A percentile compares a stretch with the other conserved stretches of the same genome.
Evolutionary conservation across 2,329 filamentous ascomycete genomes (phyloP).

Genomic region (Drechslera avenae): DNA sequence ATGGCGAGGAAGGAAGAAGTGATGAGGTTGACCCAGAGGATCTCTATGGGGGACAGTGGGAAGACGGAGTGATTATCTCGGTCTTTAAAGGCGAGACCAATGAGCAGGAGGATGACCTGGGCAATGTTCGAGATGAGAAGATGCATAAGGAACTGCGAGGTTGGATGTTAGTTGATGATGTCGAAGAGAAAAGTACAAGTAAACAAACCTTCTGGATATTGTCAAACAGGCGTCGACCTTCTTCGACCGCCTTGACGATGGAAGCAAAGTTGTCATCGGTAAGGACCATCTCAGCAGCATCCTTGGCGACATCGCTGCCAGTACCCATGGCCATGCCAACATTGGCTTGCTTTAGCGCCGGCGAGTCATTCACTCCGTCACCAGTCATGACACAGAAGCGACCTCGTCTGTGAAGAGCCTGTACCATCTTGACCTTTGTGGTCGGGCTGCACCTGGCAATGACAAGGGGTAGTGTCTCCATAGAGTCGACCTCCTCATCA

Average conservation of each 20-base stretch:
- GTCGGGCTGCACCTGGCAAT: constrained; percentile 54
- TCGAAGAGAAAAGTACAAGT: not conserved
- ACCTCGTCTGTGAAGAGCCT: constrained; percentile 47
- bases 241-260: constrained; percentile 50
- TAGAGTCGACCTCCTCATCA: constrained; percentile 50
- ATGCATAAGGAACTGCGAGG: constrained; percentile 51
- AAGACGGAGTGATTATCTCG: constrained; percentile 51
- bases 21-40: constrained; percentile 56
- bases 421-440: constrained; percentile 56
- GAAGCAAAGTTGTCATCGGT: constrained; percentile 52
- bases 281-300: constrained; percentile 50
- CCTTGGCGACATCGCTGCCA: constrained; percentile 49
- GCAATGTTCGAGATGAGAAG: constrained; percentile 56
- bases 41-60: constrained; percentile 54
- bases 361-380: constrained; percentile 51
- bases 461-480: constrained; percentile 52
- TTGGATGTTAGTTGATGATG: not conserved
- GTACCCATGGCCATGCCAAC: constrained; percentile 52
- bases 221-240: constrained; percentile 49
- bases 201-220: constrained; percentile 48
- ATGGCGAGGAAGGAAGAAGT: constrained; percentile 56
- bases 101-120: constrained; percentile 54
- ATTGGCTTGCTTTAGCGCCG: constrained; percentile 49
- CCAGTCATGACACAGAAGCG: constrained; percentile 53
- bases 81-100: constrained; percentile 55